Percentiles rank a stretch among this genome's conserved stretches.
phyloP scores from a whole-genome alignment of 2,329 filamentous ascomycete species.

The Penicillium sp. region DNA sequence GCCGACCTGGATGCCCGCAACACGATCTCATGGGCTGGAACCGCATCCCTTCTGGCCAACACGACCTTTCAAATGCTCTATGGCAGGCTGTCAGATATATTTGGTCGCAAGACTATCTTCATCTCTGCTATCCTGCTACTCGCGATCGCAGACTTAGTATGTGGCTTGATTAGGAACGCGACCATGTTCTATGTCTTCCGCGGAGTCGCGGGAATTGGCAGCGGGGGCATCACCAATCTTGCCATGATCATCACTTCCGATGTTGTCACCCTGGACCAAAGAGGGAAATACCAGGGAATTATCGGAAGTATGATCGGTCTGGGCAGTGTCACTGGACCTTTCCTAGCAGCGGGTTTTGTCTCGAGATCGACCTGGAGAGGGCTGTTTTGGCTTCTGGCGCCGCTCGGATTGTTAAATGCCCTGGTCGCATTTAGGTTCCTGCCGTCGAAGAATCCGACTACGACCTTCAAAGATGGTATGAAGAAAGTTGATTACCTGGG shows the following conservation, averaged over 20 bases:
- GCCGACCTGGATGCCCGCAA: conserved; percentile 43
- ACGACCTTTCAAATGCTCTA: conserved; percentile 64
- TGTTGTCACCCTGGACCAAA: conserved; percentile 56
- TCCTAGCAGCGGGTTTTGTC: conserved; percentile 46
- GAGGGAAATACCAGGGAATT: conserved; percentile 54
- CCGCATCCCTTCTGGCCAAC: conserved; percentile 64
- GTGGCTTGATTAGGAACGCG: conserved; percentile 54
- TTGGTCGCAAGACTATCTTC: conserved; percentile 58
- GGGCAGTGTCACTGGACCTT: conserved; percentile 46
- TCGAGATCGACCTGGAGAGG: conserved; percentile 41
- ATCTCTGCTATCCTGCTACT: conserved; percentile 53
- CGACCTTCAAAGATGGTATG: conserved; percentile 47
- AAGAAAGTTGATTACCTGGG: conserved; percentile 59
- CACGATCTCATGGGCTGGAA: conserved; percentile 66
- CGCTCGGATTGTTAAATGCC: conserved; percentile 47
- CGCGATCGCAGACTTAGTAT: conserved; percentile 56
- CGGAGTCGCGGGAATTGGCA: conserved; percentile 58
- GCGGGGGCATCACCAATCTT: conserved; percentile 58
- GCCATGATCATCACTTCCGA: conserved; percentile 61
- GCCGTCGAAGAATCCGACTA: conserved; percentile 49
- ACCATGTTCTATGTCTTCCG: conserved; percentile 61
- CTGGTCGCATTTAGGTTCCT: conserved; percentile 49
- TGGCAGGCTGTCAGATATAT: conserved; percentile 59
- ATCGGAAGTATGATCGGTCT: conserved; percentile 43
- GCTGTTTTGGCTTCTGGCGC: conserved; percentile 50